These are phyloP conservation scores for Penicillium pancosmium DNA, from an alignment of 495 filamentous ascomycete species.

Conservation along the genomic window DNA sequence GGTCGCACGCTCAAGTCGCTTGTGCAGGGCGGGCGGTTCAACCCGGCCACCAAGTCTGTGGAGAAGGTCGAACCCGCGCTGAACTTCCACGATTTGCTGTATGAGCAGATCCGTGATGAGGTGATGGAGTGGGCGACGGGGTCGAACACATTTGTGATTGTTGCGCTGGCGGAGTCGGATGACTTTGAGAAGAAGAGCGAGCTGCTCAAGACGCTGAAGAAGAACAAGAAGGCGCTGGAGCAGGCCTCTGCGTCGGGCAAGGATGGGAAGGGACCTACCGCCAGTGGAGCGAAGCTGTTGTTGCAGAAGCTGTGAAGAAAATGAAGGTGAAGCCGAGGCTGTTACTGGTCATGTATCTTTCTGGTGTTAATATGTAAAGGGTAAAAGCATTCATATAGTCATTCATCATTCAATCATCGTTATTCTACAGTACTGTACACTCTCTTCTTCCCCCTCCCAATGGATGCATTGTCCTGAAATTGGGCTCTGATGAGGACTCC, in stretches of 20 bases:
- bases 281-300: constrained; percentile 48
- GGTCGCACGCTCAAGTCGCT: constrained; percentile 90
- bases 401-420: background rate
- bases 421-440: no score
- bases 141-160: constrained; percentile 76
- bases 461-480: background rate
- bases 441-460: no score
- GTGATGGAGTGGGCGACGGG: constrained; percentile 87
- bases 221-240: constrained; percentile 55
- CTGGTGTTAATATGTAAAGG: constrained; percentile 1
- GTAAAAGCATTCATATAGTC: background rate
- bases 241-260: constrained; percentile 45
- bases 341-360: background rate
- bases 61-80: constrained; percentile 74
- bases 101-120: constrained; percentile 71
- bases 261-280: constrained; percentile 41
- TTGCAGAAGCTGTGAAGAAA: constrained; percentile 44
- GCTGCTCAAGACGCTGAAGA: constrained; percentile 65
- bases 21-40: constrained; percentile 82
- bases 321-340: no score
- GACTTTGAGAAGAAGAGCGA: constrained; percentile 71
- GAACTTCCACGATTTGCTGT: constrained; percentile 77
- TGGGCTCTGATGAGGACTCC: constrained; percentile 20
- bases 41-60: constrained; percentile 66
- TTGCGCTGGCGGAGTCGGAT: constrained; percentile 76